phyloP scores from a whole-genome alignment of 257 asterid species.

The Rehmannia glutinosa region DNA sequence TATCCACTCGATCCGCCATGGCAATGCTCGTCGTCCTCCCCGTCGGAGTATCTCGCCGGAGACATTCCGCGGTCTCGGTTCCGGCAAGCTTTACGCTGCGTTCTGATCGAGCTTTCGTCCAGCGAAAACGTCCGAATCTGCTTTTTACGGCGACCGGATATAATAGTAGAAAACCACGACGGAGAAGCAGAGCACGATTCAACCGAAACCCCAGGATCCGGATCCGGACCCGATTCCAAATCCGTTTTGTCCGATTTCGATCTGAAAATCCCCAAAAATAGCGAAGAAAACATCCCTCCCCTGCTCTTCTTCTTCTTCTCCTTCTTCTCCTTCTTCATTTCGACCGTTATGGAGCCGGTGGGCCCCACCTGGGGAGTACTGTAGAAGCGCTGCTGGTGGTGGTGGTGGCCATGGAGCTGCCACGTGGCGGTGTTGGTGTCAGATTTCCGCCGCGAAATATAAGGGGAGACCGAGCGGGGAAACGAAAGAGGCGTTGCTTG shows the following conservation, averaged over 20 bases:
- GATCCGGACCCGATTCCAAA: constrained; percentile 17
- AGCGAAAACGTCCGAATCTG: constrained; percentile 46
- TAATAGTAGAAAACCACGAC: constrained; percentile 50
- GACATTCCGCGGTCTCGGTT: constrained; percentile 72
- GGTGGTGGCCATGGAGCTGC: constrained; percentile 11
- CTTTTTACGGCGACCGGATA: constrained; percentile 48
- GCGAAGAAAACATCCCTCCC: constrained; percentile 24
- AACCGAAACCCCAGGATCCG: constrained; percentile 27
- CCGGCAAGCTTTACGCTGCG: constrained; percentile 30
- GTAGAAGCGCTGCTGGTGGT: constrained; percentile 18
- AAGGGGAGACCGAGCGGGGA: constrained; percentile 48
- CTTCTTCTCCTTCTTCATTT: neutral
- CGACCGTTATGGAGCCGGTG: constrained; percentile 11
- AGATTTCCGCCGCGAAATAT: constrained; percentile 33
- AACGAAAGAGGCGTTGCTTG: constrained; percentile 22
- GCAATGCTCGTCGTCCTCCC: constrained; percentile 58
- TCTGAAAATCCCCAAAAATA: constrained; percentile 39
- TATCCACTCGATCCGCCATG: constrained; percentile 67
- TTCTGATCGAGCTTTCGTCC: constrained; percentile 36
- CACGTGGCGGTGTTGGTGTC: constrained; percentile 20
- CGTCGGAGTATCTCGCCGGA: constrained; percentile 56
- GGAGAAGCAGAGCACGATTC: constrained; percentile 31
- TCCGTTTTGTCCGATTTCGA: constrained; percentile 36
- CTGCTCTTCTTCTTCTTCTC: neutral
- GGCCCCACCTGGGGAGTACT: constrained; percentile 39